A percentile compares a stretch with the other conserved stretches of the same genome.
These are phyloP conservation scores for Podaxis mareebaensis DNA, from an alignment of 768 basidiomycete genomes.

Conservation along the genomic window DNA sequence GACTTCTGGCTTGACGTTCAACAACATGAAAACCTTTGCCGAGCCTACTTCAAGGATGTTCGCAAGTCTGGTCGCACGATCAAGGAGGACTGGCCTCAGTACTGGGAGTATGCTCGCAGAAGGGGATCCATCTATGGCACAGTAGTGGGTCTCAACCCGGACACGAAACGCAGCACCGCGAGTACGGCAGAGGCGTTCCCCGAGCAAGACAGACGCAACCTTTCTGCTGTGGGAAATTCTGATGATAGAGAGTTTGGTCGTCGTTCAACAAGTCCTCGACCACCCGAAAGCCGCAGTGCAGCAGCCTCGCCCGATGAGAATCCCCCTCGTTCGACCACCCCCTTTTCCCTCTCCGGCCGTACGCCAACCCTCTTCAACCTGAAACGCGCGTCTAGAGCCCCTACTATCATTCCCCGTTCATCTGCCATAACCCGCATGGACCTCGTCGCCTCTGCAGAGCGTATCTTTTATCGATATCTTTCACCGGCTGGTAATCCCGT, in stretches of 20 bases:
- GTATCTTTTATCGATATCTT: conserved; percentile 94
- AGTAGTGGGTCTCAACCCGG: conserved; percentile 74
- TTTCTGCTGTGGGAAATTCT: conserved; percentile 45
- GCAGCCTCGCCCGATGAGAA: conserved; percentile 49
- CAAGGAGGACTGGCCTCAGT: conserved; percentile 98
- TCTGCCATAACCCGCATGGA: conserved; percentile 88
- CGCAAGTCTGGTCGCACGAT: conserved; percentile 92
- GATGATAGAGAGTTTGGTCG: conserved; percentile 45
- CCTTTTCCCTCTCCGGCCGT: conserved; percentile 74
- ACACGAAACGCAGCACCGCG: conserved; percentile 77
- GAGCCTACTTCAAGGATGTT: conserved; percentile 99
- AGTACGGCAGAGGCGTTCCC: conserved; percentile 74
- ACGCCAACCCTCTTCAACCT: conserved; percentile 77
- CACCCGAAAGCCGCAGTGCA: conserved; percentile 45
- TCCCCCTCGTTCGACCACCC: conserved; percentile 69
- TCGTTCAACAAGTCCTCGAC: conserved; percentile 61
- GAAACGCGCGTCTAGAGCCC: conserved; percentile 82
- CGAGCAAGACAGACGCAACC: conserved; percentile 71
- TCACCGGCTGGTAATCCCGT: conserved; percentile 76
- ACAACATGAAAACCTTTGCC: conserved; percentile 97
- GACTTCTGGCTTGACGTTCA: conserved; percentile 99
- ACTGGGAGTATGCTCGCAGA: conserved; percentile 90
- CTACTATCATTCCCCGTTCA: conserved; percentile 91
- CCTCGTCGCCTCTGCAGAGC: conserved; percentile 90
- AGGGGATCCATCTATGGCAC: conserved; percentile 93